Conservation (phyloP, 1,139 yeast species). For the Oligophagozyma castellii region DNA sequence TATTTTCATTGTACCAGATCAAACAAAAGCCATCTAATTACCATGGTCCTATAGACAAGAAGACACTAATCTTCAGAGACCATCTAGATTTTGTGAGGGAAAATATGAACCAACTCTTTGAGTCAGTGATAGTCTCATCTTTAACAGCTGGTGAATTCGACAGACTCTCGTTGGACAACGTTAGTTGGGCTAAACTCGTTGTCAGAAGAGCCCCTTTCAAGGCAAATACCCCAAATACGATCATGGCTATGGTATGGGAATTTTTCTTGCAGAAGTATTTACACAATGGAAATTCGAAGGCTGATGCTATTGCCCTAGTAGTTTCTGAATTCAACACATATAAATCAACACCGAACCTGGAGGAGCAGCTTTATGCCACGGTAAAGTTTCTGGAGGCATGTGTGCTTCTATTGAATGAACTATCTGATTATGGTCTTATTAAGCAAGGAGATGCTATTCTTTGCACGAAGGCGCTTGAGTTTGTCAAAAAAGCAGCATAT, state of each 20-base stretch:
- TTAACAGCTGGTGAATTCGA: slow-evolving; percentile 40
- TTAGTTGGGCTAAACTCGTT: slow-evolving; percentile 42
- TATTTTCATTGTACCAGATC: slow-evolving; percentile 42
- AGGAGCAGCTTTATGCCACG: slow-evolving; percentile 17
- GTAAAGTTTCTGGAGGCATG: slow-evolving; percentile 12
- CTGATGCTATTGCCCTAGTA: slow-evolving; percentile 19
- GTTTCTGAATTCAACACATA: slow-evolving; percentile 20
- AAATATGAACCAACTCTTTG: slow-evolving; percentile 42
- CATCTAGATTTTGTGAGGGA: slow-evolving; percentile 41
- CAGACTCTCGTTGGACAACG: slow-evolving; percentile 25
- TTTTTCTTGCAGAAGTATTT: slow-evolving; percentile 21
- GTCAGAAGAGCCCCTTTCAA: slow-evolving; percentile 49
- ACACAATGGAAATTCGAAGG: slow-evolving; percentile 21
- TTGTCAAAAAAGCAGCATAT: slow-evolving; percentile 12
- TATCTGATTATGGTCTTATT: slow-evolving; percentile 11
- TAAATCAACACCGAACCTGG: slow-evolving; percentile 17
- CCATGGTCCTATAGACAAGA: slow-evolving; percentile 59
- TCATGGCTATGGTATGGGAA: slow-evolving; percentile 26
- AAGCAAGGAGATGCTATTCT: slow-evolving; percentile 1
- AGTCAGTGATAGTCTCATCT: slow-evolving; percentile 38
- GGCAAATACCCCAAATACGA: slow-evolving; percentile 18
- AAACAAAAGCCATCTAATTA: slow-evolving; percentile 45
- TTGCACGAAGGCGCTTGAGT: slow-evolving; percentile 2
- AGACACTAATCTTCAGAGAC: slow-evolving; percentile 52
- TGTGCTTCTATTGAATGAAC: slow-evolving; percentile 7